Percentiles rank a stretch among this genome's conserved stretches.
phyloP scores from a whole-genome alignment of 163 green algal species.

The Coccomyxa subellipsoidea region DNA sequence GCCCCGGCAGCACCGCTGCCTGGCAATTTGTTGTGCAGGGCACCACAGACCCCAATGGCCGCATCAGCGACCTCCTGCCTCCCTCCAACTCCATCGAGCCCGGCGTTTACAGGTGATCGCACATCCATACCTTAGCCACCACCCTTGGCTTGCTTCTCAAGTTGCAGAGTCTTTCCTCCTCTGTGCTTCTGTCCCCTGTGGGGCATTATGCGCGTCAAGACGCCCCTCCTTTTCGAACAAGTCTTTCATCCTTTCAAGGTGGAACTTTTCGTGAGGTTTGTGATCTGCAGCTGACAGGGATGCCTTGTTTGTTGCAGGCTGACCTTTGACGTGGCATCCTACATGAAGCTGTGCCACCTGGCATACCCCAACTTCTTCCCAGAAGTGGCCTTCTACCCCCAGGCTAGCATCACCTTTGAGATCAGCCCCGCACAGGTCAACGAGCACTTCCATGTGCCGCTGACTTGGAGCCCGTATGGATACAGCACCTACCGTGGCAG shows the following conservation, averaged over 20 bases:
- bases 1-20: constrained; percentile 33
- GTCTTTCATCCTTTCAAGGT: constrained; percentile 6
- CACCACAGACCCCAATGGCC: constrained; percentile 76
- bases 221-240: too few species aligned
- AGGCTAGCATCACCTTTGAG: constrained; percentile 74
- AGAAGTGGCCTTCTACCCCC: constrained; percentile 79
- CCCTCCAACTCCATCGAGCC: constrained; percentile 30
- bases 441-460: constrained; percentile 92
- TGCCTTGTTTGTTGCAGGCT: constrained; percentile 60
- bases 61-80: constrained; percentile 59
- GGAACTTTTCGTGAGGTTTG: not conserved
- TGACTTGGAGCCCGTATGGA: constrained; percentile 88
- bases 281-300: not conserved
- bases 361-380: constrained; percentile 60
- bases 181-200: too few species aligned
- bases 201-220: too few species aligned
- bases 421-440: constrained; percentile 26
- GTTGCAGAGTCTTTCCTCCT: too few species aligned
- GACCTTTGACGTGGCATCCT: constrained; percentile 71
- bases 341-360: constrained; percentile 58
- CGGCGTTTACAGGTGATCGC: constrained; percentile 25
- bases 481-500: constrained; percentile 91
- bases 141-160: too few species aligned
- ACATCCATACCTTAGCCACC: too few species aligned
- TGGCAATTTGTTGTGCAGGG: constrained; percentile 48